These are phyloP conservation scores for Xenoacremonium recifei DNA, from an alignment of 2,329 filamentous ascomycete genomes.

Conservation along the genomic window DNA sequence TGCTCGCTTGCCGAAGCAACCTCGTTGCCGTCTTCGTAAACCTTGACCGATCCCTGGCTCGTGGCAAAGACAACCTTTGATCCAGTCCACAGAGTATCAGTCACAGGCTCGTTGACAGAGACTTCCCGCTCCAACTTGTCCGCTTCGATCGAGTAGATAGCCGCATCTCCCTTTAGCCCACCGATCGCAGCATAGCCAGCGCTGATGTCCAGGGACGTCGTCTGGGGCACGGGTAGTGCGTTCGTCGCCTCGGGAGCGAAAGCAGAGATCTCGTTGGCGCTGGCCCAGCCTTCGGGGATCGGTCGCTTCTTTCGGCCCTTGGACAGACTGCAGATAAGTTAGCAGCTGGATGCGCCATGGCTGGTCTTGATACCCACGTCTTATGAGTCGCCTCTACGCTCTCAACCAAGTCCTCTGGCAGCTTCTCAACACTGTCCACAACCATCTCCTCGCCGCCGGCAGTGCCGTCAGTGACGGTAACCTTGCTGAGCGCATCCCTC, in stretches of 20 bases:
- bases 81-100: slow-evolving; percentile 62
- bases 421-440: slow-evolving; percentile 70
- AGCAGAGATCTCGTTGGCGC: slow-evolving; percentile 63
- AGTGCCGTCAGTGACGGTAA: slow-evolving; percentile 65
- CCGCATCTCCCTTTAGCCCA: slow-evolving; percentile 70
- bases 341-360: slow-evolving; percentile 1
- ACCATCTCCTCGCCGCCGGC: slow-evolving; percentile 84
- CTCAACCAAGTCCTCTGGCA: slow-evolving; percentile 69
- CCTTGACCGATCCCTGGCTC: slow-evolving; percentile 73
- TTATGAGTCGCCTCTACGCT: slow-evolving; percentile 80
- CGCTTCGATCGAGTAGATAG: slow-evolving; percentile 71
- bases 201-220: slow-evolving; percentile 48
- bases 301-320: slow-evolving; percentile 88
- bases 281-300: slow-evolving; percentile 82
- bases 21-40: slow-evolving; percentile 72
- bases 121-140: slow-evolving; percentile 67
- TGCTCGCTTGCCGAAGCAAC: slow-evolving; percentile 74
- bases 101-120: slow-evolving; percentile 66
- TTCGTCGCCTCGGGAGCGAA: slow-evolving; percentile 46
- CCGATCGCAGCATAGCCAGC: slow-evolving; percentile 71
- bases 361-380: slow-evolving; percentile 54
- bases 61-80: slow-evolving; percentile 71
- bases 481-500: slow-evolving; percentile 79
- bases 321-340: slow-evolving; percentile 62
- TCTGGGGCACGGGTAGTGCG: slow-evolving; percentile 45